Conservation (phyloP, 2,329 filamentous ascomycete genomes). For the Mycocentrospora acerina region DNA sequence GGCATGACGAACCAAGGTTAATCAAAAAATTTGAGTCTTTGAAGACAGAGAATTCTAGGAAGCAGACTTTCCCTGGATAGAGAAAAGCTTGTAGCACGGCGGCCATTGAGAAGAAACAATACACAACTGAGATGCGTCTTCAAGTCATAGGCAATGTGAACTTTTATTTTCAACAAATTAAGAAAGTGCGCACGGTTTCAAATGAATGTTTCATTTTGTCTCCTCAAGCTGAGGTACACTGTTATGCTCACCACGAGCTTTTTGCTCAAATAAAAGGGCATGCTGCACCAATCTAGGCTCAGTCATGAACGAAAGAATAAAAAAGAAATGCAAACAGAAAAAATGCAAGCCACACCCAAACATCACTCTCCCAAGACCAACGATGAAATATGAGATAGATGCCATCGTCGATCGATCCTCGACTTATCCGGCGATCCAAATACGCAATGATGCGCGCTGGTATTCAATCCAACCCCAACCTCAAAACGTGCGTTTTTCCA, state of each 20-base stretch:
- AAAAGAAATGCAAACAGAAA: constrained; percentile 9
- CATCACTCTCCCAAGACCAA: constrained; percentile 6
- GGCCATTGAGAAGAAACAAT: too few species aligned
- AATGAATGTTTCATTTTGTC: constrained; percentile 9
- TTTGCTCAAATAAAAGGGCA: constrained; percentile 14
- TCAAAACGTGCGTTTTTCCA: constrained; percentile 23
- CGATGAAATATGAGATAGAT: constrained; percentile 2
- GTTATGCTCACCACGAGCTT: constrained; percentile 12
- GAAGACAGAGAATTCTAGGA: too few species aligned
- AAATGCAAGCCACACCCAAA: constrained; percentile 12
- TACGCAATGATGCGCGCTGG: constrained; percentile 2
- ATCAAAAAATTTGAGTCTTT: too few species aligned
- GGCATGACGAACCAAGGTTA: too few species aligned
- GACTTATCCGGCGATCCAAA: too few species aligned
- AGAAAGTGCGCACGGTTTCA: too few species aligned
- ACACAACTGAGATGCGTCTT: too few species aligned
- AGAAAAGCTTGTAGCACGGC: too few species aligned
- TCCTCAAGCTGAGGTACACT: constrained; percentile 10
- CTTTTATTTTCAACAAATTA: too few species aligned
- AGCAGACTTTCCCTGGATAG: too few species aligned
- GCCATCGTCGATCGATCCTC: too few species aligned
- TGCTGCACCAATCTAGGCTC: constrained; percentile 10
- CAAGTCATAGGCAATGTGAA: too few species aligned
- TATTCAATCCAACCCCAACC: constrained; percentile 18
- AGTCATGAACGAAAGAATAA: constrained; percentile 19